phyloP scores from a whole-genome alignment of 2,329 filamentous ascomycete species.

The Mariannaea sp. region DNA sequence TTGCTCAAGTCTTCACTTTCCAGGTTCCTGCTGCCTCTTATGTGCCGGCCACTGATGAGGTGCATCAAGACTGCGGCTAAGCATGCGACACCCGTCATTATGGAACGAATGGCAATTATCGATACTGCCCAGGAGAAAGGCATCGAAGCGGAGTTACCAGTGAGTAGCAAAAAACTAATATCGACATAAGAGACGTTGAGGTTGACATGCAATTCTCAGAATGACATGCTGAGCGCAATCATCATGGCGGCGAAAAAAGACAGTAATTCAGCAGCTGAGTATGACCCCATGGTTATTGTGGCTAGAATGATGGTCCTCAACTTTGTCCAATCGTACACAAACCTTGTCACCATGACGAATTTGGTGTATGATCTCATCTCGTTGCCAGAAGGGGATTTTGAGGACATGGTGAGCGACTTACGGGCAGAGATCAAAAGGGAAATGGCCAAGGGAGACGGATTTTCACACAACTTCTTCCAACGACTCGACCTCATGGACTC shows the following conservation, averaged over 20 bases:
- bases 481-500: constrained; percentile 22
- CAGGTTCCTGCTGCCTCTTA: constrained; percentile 18
- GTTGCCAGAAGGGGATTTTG: constrained; percentile 14
- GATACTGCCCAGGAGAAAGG: constrained; percentile 16
- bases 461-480: constrained; percentile 22
- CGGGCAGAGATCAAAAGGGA: constrained; percentile 15
- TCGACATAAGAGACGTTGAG: neutral
- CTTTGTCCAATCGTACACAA: constrained; percentile 24
- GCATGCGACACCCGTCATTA: constrained; percentile 19
- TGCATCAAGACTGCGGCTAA: constrained; percentile 23
- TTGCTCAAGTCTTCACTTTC: neutral
- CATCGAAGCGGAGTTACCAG: constrained; percentile 12
- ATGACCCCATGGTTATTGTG: constrained; percentile 21
- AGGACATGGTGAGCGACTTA: constrained; percentile 15
- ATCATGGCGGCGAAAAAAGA: constrained; percentile 21
- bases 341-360: constrained; percentile 24
- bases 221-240: constrained; percentile 23
- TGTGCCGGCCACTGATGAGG: constrained; percentile 20
- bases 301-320: constrained; percentile 26
- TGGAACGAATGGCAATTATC: constrained; percentile 19
- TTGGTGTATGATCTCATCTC: constrained; percentile 25
- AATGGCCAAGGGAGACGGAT: constrained; percentile 17
- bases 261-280: constrained; percentile 12
- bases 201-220: constrained; percentile 4
- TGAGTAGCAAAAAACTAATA: neutral